These are phyloP conservation scores for Hanseniaspora vineae DNA, from an alignment of 805 yeast genomes.

Conservation along the genomic window DNA sequence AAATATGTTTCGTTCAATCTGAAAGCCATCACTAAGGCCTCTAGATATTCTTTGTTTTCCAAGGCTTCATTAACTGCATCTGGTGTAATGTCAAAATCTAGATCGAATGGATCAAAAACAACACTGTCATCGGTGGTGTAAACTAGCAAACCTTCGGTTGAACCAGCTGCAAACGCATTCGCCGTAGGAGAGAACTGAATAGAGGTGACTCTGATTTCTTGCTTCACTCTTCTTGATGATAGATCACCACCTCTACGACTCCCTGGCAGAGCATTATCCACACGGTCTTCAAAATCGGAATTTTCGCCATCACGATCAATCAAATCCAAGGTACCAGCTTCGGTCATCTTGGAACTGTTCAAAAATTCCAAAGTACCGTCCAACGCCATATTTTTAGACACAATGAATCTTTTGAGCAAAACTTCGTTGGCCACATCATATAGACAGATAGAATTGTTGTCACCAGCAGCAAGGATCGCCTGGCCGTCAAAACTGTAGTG, in stretches of 20 bases:
- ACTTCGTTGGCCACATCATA: conserved; percentile 88
- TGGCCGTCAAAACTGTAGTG: conserved; percentile 84
- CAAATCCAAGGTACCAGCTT: conserved; percentile 71
- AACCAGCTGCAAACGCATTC: conserved; percentile 81
- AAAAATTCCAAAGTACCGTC: conserved; percentile 76
- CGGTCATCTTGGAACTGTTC: conserved; percentile 75
- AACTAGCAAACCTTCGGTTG: conserved; percentile 83
- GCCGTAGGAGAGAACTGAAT: conserved; percentile 84
- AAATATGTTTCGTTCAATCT: conserved; percentile 73
- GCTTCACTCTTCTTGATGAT: conserved; percentile 59
- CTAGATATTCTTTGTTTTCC: conserved; percentile 43
- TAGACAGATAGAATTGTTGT: conserved; percentile 78
- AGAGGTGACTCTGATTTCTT: conserved; percentile 71
- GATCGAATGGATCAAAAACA: conserved; percentile 86
- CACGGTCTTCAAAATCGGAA: conserved; percentile 72
- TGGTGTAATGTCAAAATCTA: conserved; percentile 87
- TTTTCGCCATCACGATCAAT: conserved; percentile 79
- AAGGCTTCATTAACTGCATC: conserved; percentile 53
- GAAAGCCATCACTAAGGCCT: conserved; percentile 85
- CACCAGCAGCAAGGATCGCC: conserved; percentile 84
- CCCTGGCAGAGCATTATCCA: conserved; percentile 74
- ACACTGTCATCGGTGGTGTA: conserved; percentile 66
- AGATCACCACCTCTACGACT: conserved; percentile 70
- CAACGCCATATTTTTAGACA: conserved; percentile 79
- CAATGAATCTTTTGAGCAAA: conserved; percentile 63